phyloP scores from a whole-genome alignment of 1,139 yeast genomes.

The Yamadazyma atmosphaerica region DNA sequence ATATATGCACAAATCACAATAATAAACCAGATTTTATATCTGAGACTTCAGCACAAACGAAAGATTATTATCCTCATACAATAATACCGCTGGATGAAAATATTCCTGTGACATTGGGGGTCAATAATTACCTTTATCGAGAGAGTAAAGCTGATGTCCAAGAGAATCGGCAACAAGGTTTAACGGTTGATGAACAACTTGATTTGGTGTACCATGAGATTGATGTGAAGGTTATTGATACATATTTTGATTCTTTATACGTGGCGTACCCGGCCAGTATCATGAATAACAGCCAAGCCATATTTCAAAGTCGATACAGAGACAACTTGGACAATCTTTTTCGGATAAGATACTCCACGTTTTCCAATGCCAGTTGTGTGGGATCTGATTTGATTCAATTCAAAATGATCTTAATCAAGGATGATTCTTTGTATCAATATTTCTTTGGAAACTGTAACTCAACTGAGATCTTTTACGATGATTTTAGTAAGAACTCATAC shows the following conservation, averaged over 20 bases:
- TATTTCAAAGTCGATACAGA: conserved; percentile 9
- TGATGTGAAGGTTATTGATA: conserved; percentile 13
- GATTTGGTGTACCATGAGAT: conserved; percentile 14
- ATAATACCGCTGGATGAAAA: conserved; percentile 8
- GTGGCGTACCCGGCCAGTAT: conserved; percentile 13
- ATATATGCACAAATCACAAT: conserved; percentile 1
- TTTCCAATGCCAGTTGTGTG: conserved; percentile 10
- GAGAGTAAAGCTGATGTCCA: conserved; percentile 1
- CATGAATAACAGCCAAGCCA: conserved; percentile 1
- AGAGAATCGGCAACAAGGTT: not conserved
- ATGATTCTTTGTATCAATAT: conserved; percentile 11
- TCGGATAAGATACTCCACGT: conserved; percentile 13
- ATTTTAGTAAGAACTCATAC: conserved; percentile 8
- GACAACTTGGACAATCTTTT: conserved; percentile 13
- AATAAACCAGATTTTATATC: not conserved
- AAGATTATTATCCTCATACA: conserved; percentile 13
- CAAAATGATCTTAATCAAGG: conserved; percentile 12
- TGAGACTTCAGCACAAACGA: conserved; percentile 8
- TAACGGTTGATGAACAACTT: not conserved
- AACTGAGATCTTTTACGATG: conserved; percentile 10
- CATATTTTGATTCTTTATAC: conserved; percentile 12
- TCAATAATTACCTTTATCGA: conserved; percentile 13
- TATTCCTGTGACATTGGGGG: conserved; percentile 15
- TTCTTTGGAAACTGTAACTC: conserved; percentile 16
- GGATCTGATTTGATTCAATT: conserved; percentile 14